These are phyloP conservation scores for Pythium dissimile DNA, from an alignment of 352 stramenopile species.

Conservation along the genomic window DNA sequence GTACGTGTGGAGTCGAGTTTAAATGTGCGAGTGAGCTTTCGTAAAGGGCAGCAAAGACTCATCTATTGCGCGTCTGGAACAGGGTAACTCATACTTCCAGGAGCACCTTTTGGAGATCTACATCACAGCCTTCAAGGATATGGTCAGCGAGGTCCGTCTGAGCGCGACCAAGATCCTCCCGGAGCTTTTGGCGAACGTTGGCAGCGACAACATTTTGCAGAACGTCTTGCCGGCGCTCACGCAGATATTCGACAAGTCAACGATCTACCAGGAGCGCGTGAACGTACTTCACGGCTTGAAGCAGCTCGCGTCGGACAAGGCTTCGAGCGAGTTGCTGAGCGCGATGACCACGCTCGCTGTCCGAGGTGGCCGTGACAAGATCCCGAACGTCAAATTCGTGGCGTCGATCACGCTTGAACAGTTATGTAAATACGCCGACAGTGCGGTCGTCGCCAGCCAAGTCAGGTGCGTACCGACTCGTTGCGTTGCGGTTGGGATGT, in stretches of 20 bases:
- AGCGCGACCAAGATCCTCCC: constrained; percentile 87
- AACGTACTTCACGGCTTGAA: constrained; percentile 78
- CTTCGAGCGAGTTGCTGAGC: constrained; percentile 58
- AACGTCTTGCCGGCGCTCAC: constrained; percentile 74
- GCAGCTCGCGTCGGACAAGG: constrained; percentile 73
- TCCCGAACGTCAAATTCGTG: constrained; percentile 87
- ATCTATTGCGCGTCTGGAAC: no score
- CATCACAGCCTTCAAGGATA: constrained; percentile 90
- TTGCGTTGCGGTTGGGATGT: not conserved
- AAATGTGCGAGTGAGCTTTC: no score
- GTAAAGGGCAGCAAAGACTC: no score
- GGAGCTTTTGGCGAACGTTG: constrained; percentile 69
- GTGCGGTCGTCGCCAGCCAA: constrained; percentile 62
- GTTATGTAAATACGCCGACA: constrained; percentile 77
- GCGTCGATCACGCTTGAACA: constrained; percentile 82
- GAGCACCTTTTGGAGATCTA: constrained; percentile 88
- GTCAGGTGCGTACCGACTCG: constrained; percentile 45
- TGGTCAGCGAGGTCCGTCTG: constrained; percentile 93
- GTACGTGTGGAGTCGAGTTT: constrained; percentile 37
- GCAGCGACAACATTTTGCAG: constrained; percentile 81
- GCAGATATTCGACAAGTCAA: constrained; percentile 83
- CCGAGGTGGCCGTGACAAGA: constrained; percentile 76
- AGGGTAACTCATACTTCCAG: constrained; percentile 78
- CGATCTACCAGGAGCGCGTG: constrained; percentile 85
- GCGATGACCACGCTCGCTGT: constrained; percentile 69